These are phyloP conservation scores for Nitzschia sp. DNA, from an alignment of 108 stramenopile genomes.

Conservation along the genomic window DNA sequence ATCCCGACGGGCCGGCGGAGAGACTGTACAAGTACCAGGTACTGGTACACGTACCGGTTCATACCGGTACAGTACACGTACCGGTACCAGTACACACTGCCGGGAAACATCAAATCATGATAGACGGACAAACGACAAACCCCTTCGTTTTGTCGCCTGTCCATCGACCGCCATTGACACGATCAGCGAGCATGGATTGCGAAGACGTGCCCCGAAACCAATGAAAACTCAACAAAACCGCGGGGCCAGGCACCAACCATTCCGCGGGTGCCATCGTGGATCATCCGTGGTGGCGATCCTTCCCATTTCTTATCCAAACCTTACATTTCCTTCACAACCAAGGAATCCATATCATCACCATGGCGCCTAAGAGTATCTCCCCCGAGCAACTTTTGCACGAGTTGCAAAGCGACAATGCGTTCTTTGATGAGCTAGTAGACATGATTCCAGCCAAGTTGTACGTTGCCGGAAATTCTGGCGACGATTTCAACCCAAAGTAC, in stretches of 20 bases:
- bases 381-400: constrained; percentile 47
- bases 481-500: constrained; percentile 64
- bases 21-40: too few species aligned
- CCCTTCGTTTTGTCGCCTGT: too few species aligned
- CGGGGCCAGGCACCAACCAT: not conserved
- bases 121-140: too few species aligned
- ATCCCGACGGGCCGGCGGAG: too few species aligned
- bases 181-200: not conserved
- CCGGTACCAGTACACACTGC: too few species aligned
- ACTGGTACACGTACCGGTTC: too few species aligned
- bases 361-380: constrained; percentile 20
- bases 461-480: constrained; percentile 67
- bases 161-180: not conserved
- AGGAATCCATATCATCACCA: constrained; percentile 12
- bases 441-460: constrained; percentile 85
- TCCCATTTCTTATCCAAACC: too few species aligned
- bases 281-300: too few species aligned
- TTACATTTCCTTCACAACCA: too few species aligned
- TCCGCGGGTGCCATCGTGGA: not conserved
- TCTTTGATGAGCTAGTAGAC: constrained; percentile 82
- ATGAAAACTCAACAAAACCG: not conserved
- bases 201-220: not conserved
- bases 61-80: too few species aligned
- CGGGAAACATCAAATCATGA: too few species aligned
- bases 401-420: constrained; percentile 71